Evolutionary conservation across 31 red algal genomes (phyloP).

Genomic region (Asparagopsis taxiformis): DNA sequence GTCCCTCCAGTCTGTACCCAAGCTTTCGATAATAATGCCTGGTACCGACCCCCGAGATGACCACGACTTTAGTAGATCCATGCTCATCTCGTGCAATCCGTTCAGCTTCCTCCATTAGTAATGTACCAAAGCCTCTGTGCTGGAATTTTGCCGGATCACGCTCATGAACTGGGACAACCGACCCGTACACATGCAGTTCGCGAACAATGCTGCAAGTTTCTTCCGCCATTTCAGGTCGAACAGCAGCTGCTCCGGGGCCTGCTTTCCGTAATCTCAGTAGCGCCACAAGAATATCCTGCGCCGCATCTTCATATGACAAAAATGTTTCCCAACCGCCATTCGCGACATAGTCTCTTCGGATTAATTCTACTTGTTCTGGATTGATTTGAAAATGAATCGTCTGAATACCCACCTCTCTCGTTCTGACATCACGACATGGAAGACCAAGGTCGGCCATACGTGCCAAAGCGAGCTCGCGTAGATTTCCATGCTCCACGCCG

Average conservation of each 20-base stretch:
- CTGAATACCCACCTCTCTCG: constrained; percentile 97
- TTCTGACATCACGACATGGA: constrained; percentile 91
- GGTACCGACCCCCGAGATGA: constrained; percentile 96
- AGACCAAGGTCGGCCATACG: constrained; percentile 88
- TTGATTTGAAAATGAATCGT: constrained; percentile 83
- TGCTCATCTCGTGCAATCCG: constrained; percentile 92
- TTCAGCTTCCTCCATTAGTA: constrained; percentile 99
- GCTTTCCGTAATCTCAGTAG: constrained; percentile 80
- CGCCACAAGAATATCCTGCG: constrained; percentile 93
- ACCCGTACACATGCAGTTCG: constrained; percentile 97
- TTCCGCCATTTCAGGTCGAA: constrained; percentile 74
- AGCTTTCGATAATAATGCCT: constrained; percentile 97
- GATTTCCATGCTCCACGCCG: constrained; percentile 96
- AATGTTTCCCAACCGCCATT: constrained; percentile 99
- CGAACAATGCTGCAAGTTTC: constrained; percentile 83
- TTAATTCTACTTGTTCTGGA: constrained; percentile 83
- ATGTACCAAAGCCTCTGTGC: constrained; percentile 92
- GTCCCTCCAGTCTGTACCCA: constrained; percentile 91
- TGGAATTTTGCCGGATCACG: constrained; percentile 95
- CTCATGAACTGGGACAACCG: constrained; percentile 94
- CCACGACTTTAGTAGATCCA: constrained; percentile 78
- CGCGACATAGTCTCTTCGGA: constrained; percentile 97
- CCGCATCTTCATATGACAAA: constrained; percentile 92
- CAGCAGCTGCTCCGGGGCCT: constrained; percentile 34
- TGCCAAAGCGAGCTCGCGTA: constrained; percentile 88